Base-by-base conservation (phyloP, 495 filamentous ascomycete genomes). In the Tricharina praecox region DNA sequence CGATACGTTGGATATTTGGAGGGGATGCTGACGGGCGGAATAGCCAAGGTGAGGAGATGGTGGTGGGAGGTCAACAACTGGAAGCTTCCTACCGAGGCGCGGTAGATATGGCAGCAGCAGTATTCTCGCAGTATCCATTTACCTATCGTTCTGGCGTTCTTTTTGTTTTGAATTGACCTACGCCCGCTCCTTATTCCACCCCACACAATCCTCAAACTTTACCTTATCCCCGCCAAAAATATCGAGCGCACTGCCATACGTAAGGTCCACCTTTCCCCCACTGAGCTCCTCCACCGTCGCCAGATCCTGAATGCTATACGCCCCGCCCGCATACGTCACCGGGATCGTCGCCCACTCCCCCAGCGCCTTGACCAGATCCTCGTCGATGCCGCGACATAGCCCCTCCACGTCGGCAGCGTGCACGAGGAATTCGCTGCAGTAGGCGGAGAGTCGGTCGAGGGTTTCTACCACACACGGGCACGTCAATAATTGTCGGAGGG, bases 341-440 rank as follows among this genome's bases (percentile, higher is more conserved):
- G 90, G 92, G 38, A 90, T 86, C 8, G 68, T 75, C 55, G 85
- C 90, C 83, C 87, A 96, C 52, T 76, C 64, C 1, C 84, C 80
- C 39, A 97, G 65, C 46, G 67, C 75, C 45, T 70, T 64, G 0
- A 97, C 86, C 1, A 97, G 67, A 42, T 80, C 71, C 55, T 88
- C 79, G 54, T 97, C 92, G 42, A 97, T 80, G 23, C 90, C 90
- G 42, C 70, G 69, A 60, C 95, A 92, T 39, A 96, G 67, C 7
- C 90, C 90, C 61, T 96, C 90, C 46, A 88, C 85, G 61, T 97
- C 90, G n/a, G 92, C 90, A n/a, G 90, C 90, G 57, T 97, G 92
- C 56, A 97, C 84, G 40, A 97, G 69, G 62, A 97, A 96, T 58
- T 97, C 92, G 34, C 81, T 84, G 67, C 90, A 95, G 62, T 85